Conservation (phyloP, 352 stramenopile genomes). For the Pythium biforme region DNA sequence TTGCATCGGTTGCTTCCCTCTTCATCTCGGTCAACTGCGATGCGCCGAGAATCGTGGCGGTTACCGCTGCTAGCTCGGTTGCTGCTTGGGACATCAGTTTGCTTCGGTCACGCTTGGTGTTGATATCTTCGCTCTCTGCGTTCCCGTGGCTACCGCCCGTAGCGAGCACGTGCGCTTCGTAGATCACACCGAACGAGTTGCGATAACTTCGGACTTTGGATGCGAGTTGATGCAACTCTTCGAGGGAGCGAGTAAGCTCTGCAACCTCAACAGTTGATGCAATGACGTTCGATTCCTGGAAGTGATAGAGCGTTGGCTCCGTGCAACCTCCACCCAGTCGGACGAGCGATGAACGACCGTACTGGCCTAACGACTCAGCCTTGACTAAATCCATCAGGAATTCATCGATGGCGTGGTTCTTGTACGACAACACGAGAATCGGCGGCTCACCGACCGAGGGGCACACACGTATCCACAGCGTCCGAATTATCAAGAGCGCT, state of each 20-base stretch:
- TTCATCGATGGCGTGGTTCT: conserved; percentile 88
- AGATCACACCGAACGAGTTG: conserved; percentile 21
- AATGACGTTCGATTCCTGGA: conserved; percentile 35
- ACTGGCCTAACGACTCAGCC: conserved; percentile 36
- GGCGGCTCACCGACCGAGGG: conserved; percentile 62
- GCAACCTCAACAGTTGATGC: conserved; percentile 9
- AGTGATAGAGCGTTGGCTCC: conserved; percentile 52
- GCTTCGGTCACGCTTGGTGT: conserved; percentile 6
- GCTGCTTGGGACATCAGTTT: conserved; percentile 14
- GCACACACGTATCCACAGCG: conserved; percentile 69
- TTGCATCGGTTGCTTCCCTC: background rate
- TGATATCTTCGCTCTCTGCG: background rate
- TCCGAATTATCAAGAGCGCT: conserved; percentile 71
- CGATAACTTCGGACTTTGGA: conserved; percentile 13
- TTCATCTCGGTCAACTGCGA: background rate
- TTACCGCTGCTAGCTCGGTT: background rate
- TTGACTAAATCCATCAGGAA: conserved; percentile 79
- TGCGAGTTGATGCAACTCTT: conserved; percentile 22
- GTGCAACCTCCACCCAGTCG: conserved; percentile 68
- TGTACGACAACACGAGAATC: conserved; percentile 86
- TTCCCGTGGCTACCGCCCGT: background rate
- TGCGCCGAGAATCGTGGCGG: conserved; percentile 2
- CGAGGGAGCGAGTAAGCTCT: conserved; percentile 8
- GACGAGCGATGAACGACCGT: conserved; percentile 36
- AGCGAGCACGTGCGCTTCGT: conserved; percentile 22